Conservation (phyloP, 208 protist species). For the Phytomonas francai region DNA sequence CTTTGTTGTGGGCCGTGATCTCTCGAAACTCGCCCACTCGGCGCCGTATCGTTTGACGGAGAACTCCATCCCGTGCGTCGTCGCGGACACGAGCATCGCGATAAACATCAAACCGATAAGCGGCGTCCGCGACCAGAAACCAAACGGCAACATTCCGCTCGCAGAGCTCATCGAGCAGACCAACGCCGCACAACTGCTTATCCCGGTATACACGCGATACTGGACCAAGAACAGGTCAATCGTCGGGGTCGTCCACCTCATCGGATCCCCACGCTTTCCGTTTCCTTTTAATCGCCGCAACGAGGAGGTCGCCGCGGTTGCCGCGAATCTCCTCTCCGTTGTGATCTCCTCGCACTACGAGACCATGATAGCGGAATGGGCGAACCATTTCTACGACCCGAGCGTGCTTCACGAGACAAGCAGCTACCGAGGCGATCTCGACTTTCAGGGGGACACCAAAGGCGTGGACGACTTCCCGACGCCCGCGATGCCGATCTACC, state of each 20-base stretch:
- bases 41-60: constrained; percentile 73
- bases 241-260: constrained; percentile 74
- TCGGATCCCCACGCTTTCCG: constrained; percentile 62
- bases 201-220: constrained; percentile 71
- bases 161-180: constrained; percentile 62
- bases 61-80: constrained; percentile 60
- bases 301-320: constrained; percentile 67
- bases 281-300: constrained; percentile 77
- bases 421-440: constrained; percentile 54
- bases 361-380: constrained; percentile 78
- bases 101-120: constrained; percentile 60
- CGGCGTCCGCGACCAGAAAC: background rate
- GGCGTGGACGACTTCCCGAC: constrained; percentile 69
- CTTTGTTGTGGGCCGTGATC: constrained; percentile 77
- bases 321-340: constrained; percentile 57
- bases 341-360: constrained; percentile 80
- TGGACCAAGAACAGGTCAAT: constrained; percentile 11
- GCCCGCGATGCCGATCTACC: constrained; percentile 60
- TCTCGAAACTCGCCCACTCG: constrained; percentile 44
- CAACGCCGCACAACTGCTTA: constrained; percentile 73
- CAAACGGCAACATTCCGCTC: constrained; percentile 23
- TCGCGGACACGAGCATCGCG: constrained; percentile 66
- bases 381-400: constrained; percentile 79
- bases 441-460: constrained; percentile 73
- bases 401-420: constrained; percentile 39